A percentile compares a stretch with the other conserved stretches of the same genome.
Conservation (phyloP, 1,284 basidiomycete genomes). For the Heterobasidion parviporum region DNA sequence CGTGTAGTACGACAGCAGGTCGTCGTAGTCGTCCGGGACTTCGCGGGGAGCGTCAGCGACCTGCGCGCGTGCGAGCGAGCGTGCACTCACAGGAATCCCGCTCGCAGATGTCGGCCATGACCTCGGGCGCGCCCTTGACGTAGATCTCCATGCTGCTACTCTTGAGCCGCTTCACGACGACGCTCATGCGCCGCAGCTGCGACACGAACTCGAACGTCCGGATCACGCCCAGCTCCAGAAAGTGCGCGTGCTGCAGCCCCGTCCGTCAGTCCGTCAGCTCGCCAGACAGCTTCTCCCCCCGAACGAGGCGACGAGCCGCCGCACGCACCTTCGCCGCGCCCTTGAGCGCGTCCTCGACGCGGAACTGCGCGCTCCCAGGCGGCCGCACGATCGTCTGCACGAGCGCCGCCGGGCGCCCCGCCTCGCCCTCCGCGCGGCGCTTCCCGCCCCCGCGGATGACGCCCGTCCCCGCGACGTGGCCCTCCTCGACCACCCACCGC, state of each 20-base stretch:
- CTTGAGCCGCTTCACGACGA: slow-evolving; percentile 92
- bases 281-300: too few relatives aligned
- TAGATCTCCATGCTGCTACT: slow-evolving; percentile 96
- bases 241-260: slow-evolving; percentile 74
- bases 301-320: not conserved
- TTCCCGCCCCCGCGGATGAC: slow-evolving; percentile 52
- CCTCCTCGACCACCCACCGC: slow-evolving; percentile 94
- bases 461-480: slow-evolving; percentile 59
- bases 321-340: slow-evolving; percentile 60
- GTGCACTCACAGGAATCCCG: slow-evolving; percentile 69
- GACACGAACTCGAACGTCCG: slow-evolving; percentile 97
- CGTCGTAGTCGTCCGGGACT: slow-evolving; percentile 97
- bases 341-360: slow-evolving; percentile 88
- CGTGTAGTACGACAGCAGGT: slow-evolving; percentile 95
- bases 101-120: slow-evolving; percentile 94
- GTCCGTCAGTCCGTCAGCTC: too few relatives aligned
- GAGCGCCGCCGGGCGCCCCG: slow-evolving; percentile 75
- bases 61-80: not conserved
- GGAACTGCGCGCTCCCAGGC: slow-evolving; percentile 84
- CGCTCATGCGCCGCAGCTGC: slow-evolving; percentile 90
- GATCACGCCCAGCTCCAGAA: slow-evolving; percentile 94
- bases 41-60: not conserved
- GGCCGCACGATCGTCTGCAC: slow-evolving; percentile 97
- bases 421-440: slow-evolving; percentile 18
- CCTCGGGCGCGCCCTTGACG: slow-evolving; percentile 97